Percentiles rank a stretch among this genome's conserved stretches.
These are phyloP conservation scores for Collybia sp. DNA, from an alignment of 768 basidiomycete species.

Conservation along the genomic window DNA sequence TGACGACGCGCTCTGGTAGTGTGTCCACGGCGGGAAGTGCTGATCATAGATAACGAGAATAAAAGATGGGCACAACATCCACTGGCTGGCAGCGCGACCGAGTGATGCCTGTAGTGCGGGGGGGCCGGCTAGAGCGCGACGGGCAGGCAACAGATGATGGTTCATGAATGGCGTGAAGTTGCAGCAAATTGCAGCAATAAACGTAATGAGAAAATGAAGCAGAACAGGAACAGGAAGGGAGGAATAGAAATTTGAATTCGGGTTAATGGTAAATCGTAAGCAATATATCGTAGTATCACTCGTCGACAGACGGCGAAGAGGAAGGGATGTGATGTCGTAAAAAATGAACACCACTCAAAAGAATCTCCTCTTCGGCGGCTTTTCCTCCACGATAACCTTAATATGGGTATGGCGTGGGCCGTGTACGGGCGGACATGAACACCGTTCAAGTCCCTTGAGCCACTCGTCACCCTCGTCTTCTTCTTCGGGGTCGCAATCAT, in stretches of 20 bases:
- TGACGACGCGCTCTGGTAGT: too few relatives aligned
- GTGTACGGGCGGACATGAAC: slow-evolving; percentile 41
- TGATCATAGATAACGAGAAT: too few relatives aligned
- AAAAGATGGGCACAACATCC: too few relatives aligned
- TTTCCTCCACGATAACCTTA: slow-evolving; percentile 72
- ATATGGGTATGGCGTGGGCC: slow-evolving; percentile 62
- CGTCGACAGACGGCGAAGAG: background rate
- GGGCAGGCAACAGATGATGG: too few relatives aligned
- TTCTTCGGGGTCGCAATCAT: slow-evolving; percentile 59
- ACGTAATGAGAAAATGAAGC: background rate
- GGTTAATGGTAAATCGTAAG: too few relatives aligned
- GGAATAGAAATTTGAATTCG: background rate
- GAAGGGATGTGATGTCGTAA: slow-evolving; percentile 1
- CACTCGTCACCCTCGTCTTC: slow-evolving; percentile 86
- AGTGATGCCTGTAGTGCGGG: too few relatives aligned
- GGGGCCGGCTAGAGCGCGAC: too few relatives aligned
- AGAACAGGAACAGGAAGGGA: background rate
- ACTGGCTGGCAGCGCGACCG: too few relatives aligned
- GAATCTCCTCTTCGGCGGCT: slow-evolving; percentile 62
- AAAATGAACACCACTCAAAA: slow-evolving; percentile 39
- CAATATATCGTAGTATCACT: too few relatives aligned
- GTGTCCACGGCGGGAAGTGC: too few relatives aligned
- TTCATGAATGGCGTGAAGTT: too few relatives aligned
- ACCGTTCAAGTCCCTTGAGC: slow-evolving; percentile 71
- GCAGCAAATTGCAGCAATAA: background rate